Evolutionary conservation across 768 basidiomycete species (phyloP), one percentile per base, ranked within the genome.

Genomic region (Calocybe gangraenosa): DNA sequence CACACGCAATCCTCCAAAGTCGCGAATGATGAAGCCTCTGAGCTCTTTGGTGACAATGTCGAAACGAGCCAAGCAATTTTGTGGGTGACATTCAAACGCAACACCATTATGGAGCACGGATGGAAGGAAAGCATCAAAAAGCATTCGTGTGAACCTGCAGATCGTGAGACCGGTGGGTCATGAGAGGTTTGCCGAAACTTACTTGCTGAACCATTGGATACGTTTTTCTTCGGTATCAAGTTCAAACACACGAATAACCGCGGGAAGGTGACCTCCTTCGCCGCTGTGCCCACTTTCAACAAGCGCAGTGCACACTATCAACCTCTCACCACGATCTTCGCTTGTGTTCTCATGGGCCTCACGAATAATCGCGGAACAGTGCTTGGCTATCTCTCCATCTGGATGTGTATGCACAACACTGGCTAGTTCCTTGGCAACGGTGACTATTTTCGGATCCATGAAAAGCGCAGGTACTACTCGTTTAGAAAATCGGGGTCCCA

Each of bases 61-160:
- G 49, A 79, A 80, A 1, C 77, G 70, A 5, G 76, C 76, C 7
- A 81, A 62, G 47, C 76, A 78, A 49, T 81, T 80, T 58, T 81
- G 79, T 1, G 76, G 76, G 53, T 81, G 79, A 39, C 71, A 75
- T 56, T 81, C 78, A 52, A 81, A 79, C 1, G 73, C 77, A 3
- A 81, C 76, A 6, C 78, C 77, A 46, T 81, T 76, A 42, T 69
- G 53, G 3, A 81, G 58, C 48, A 79, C 66, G 0, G 77, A 64
- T 2, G 79, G 78, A 15, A 81, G 62, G 52, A 81, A 79, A 2
- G 78, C 78, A n/a, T 65, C 60, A 47, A 80, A 70, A 47, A 78
- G 72, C 21, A 79, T 36, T 20, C 69, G 66, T 43, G 72, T 65
- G 50, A 77, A 78, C 44, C 76, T 77, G 19, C 8, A 44, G 21